Evolutionary conservation across 139 green algal species (phyloP).

Genomic region (Zygnema cylindricum): DNA sequence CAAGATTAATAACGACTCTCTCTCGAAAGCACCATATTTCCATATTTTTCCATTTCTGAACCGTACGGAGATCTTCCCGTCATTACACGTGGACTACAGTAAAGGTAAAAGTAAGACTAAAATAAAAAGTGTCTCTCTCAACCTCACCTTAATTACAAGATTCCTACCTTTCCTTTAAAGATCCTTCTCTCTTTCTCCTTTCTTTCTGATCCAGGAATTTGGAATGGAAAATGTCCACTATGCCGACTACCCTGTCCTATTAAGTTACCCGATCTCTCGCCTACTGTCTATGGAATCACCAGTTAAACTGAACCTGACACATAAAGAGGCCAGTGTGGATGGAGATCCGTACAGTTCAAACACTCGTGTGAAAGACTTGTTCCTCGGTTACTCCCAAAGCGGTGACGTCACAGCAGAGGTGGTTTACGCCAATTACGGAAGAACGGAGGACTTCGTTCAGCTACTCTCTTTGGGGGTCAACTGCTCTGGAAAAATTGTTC

Average conservation of each 20-base stretch:
- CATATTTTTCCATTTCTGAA: background rate
- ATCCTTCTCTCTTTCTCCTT: background rate
- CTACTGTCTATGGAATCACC: background rate
- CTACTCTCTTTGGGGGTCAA: constrained; percentile 24
- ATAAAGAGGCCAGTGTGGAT: background rate
- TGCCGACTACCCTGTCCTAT: constrained; percentile 38
- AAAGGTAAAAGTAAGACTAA: background rate
- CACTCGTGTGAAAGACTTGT: background rate
- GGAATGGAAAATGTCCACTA: background rate
- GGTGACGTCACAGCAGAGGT: constrained; percentile 37
- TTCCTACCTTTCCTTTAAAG: background rate
- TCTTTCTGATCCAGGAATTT: background rate
- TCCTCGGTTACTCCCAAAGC: constrained; percentile 33
- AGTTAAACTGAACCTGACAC: constrained; percentile 13
- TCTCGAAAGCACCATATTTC: background rate
- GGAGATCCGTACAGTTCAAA: constrained; percentile 21
- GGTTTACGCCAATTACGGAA: constrained; percentile 57
- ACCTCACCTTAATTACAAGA: background rate
- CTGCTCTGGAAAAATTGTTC: constrained; percentile 1
- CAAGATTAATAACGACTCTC: constrained; percentile 3
- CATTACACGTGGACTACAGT: background rate
- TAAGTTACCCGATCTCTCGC: constrained; percentile 24
- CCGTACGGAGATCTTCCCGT: background rate
- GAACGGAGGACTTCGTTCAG: constrained; percentile 46
- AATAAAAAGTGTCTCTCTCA: background rate